Evolutionary conservation across 352 stramenopile species (phyloP), one percentile per base, ranked within the genome.

Genomic region (Pythium utonaiense): DNA sequence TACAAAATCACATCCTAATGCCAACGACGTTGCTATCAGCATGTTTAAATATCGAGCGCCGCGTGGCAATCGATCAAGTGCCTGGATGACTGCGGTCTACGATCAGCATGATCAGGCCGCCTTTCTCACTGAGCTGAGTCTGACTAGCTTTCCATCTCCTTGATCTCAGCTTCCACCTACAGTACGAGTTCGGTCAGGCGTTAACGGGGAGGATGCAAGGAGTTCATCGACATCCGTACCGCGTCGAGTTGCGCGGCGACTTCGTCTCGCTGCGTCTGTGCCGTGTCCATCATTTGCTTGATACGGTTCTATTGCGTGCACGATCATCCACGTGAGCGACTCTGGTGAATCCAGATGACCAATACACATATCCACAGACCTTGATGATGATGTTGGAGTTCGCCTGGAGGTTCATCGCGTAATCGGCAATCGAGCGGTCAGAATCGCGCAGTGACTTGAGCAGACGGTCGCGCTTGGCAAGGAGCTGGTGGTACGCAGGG

Each of bases 311-410:
- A 59, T 59, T n/a, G 5, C 14, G 21, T 52, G 8, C 2, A 31
- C 49, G 3, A 12, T 25, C 17, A 67, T 12, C 6, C 16, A 19
- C 2, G 28, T 52, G 12, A 60, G 25, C 12, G 8, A 24, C 51
- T 14, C 9, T 1, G 17, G 9, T 19, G 8, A 24, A 60, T 14
- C 9, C 1, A 31, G 9, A 21, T 49, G 3, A n/a, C 9, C 5
- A n/a, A 17, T 19, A 21, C 5, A 12, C 38, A 27, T 6, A 9
- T 16, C 16, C 53, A 31, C 12, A 8, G 3, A 59, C 81, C 83
- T 90, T 93, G 62, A 93, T 83, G 56, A 93, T 73, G 42, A 89
- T 87, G 69, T 93, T 93, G 21, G 80, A 76, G 61, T 88, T 91
- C 40, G 79, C 76, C 48, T 86, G 73, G 19, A 93, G 74, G 59